phyloP scores from a whole-genome alignment of 768 basidiomycete species.

The Rhodotorula paludigena region DNA sequence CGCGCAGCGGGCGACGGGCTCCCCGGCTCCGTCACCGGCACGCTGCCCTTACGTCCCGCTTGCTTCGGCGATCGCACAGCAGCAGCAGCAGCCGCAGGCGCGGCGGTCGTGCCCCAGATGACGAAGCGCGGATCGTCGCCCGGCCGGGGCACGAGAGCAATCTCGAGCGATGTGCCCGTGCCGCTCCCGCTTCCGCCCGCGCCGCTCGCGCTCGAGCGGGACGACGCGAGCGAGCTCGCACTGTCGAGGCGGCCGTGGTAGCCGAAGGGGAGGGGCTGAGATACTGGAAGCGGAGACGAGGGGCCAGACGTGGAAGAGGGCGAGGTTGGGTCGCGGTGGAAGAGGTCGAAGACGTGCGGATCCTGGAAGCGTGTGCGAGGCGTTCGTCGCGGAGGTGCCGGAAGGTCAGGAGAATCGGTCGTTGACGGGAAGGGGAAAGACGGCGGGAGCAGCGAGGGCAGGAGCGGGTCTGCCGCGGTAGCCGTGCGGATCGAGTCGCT shows the following conservation, averaged over 20 bases:
- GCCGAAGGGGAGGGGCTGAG: background rate
- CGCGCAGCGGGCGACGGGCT: constrained; percentile 1
- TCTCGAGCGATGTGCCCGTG: no score
- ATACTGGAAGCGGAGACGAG: background rate
- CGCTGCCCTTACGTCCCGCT: background rate
- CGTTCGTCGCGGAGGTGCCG: background rate
- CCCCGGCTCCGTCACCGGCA: background rate
- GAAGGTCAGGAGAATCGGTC: no score
- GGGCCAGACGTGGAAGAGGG: background rate
- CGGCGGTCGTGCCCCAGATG: constrained; percentile 70
- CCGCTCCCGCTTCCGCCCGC: no score
- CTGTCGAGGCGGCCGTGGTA: constrained; percentile 25
- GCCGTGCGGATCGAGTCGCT: constrained; percentile 37
- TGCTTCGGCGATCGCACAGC: no score
- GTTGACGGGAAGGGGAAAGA: no score
- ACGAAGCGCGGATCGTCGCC: constrained; percentile 86
- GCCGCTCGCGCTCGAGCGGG: constrained; percentile 10
- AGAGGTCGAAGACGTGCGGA: constrained; percentile 39
- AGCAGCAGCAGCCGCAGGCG: background rate
- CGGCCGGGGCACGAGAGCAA: constrained; percentile 28
- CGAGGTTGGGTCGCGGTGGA: constrained; percentile 29
- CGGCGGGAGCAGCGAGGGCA: background rate
- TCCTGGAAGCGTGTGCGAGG: constrained; percentile 21
- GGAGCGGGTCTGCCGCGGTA: constrained; percentile 13
- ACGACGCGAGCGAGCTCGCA: constrained; percentile 17